Evolutionary conservation across 768 basidiomycete species (phyloP), one percentile per base, ranked within the genome.

Genomic region (Nidularia pulvinata): DNA sequence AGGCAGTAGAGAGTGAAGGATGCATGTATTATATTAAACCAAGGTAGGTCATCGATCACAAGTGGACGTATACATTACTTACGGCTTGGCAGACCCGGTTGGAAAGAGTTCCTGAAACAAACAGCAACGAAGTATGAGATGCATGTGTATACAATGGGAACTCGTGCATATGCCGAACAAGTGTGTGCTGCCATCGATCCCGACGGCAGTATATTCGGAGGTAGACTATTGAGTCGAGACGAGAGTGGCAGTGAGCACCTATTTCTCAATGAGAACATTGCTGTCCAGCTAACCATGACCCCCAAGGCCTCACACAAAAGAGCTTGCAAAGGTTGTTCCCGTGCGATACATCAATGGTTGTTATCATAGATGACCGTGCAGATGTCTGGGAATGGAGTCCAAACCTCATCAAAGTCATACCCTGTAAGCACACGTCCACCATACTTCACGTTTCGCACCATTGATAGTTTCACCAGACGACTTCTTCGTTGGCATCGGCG

Each of bases 101-200:
- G 94, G 73, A 72, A 78, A 52, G 79, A 83, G 46, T 98, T 99
- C 69, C 77, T 99, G 50, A 72, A 74, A 55, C 76, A 78, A 45
- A 81, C 89, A 59, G 81, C 90, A 35, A 73, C 76, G 48, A 86
- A 90, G 64, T 99, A 96, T 69, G 95, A 98, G 73, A 94, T 98
- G 94, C 97, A 98, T 68, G 95, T 99, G 46, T 99, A 99, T 71
- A 99, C 96, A 22, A 98, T 98, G 95, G 97, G 97, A 51, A 98
- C 96, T 25, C 86, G 97, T 45, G 89, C 93, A 45, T 99, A 98
- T 70, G 97, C 97, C 36, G 91, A 95, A 69, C 84, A 94, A 68
- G 96, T 98, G 16, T 97, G 95, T 69, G 83, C 88, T 46, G 89
- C 93, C 30, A 93, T 99, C 64, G 97, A 99, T 74, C 93, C 96